These are phyloP conservation scores for Phoma sp. DNA, from an alignment of 2,329 filamentous ascomycete genomes.

Conservation along the genomic window DNA sequence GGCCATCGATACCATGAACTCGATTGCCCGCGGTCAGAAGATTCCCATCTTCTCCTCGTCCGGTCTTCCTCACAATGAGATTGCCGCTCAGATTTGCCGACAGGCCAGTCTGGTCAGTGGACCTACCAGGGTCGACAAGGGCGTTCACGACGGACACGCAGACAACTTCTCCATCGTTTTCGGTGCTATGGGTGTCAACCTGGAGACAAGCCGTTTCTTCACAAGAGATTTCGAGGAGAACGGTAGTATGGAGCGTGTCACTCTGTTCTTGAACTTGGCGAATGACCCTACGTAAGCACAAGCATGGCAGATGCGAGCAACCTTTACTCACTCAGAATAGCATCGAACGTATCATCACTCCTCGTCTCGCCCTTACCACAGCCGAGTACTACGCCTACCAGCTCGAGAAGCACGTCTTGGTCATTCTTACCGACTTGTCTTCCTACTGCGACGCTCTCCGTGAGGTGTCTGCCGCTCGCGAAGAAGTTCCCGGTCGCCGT, in stretches of 20 bases:
- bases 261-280: conserved; percentile 97
- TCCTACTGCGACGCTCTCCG: conserved; percentile 98
- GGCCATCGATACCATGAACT: conserved; percentile 94
- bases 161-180: conserved; percentile 99
- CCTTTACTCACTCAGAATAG: conserved; percentile 55
- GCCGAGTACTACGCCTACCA: conserved; percentile 99
- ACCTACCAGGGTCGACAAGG: conserved; percentile 96
- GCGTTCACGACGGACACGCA: conserved; percentile 93
- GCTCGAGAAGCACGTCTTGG: conserved; percentile 98
- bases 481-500: conserved; percentile 98
- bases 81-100: conserved; percentile 97
- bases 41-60: conserved; percentile 99
- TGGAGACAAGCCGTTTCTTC: conserved; percentile 99
- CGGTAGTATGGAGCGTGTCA: conserved; percentile 95
- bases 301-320: conserved; percentile 1
- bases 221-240: conserved; percentile 99
- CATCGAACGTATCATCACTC: conserved; percentile 99
- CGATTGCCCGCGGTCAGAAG: conserved; percentile 96
- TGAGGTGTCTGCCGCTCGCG: conserved; percentile 96
- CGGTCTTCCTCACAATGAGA: conserved; percentile 99
- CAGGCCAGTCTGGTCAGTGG: conserved; percentile 91
- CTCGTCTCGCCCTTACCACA: conserved; percentile 95
- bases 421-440: conserved; percentile 97
- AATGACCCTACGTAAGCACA: conserved; percentile 92
- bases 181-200: conserved; percentile 99